Evolutionary conservation across 2,329 filamentous ascomycete genomes (phyloP).

Genomic region (Cytospora piceicola): DNA sequence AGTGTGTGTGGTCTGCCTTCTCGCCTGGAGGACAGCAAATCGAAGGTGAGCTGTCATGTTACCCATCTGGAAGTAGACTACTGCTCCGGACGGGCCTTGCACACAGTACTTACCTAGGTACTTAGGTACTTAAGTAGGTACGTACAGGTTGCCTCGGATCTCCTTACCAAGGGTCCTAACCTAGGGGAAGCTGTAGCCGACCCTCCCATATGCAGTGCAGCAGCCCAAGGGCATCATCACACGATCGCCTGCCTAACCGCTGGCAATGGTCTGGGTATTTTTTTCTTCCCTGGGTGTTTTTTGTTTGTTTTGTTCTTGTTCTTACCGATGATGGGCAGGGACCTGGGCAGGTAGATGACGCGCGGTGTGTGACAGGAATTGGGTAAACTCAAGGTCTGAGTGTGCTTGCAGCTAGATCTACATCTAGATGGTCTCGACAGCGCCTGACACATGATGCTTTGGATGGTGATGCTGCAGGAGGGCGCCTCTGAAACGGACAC

Average conservation of each 20-base stretch:
- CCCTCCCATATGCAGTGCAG: conserved; percentile 14
- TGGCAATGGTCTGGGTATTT: too few species aligned
- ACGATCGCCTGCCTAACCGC: conserved; percentile 17
- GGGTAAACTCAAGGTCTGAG: too few species aligned
- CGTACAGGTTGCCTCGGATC: not conserved
- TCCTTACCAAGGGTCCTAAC: not conserved
- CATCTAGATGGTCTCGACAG: too few species aligned
- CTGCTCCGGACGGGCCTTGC: not conserved
- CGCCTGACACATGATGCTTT: not conserved
- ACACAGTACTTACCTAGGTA: too few species aligned
- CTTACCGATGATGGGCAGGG: not conserved
- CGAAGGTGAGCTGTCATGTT: conserved; percentile 25
- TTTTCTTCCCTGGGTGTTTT: too few species aligned
- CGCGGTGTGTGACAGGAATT: not conserved
- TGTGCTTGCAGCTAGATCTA: not conserved
- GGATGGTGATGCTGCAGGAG: conserved; percentile 15
- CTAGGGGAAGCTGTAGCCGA: conserved; percentile 26
- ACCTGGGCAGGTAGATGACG: not conserved
- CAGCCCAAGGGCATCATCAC: not conserved
- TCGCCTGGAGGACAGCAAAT: not conserved
- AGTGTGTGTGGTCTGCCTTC: not conserved
- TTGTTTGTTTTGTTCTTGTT: conserved; percentile 6
- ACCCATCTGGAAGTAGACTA: conserved; percentile 12
- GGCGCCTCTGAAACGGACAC: not conserved
- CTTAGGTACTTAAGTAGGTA: too few species aligned